Evolutionary conservation across 257 asterid genomes (phyloP), one percentile per base, ranked within the genome.

Genomic region (Jacaranda copaia): DNA sequence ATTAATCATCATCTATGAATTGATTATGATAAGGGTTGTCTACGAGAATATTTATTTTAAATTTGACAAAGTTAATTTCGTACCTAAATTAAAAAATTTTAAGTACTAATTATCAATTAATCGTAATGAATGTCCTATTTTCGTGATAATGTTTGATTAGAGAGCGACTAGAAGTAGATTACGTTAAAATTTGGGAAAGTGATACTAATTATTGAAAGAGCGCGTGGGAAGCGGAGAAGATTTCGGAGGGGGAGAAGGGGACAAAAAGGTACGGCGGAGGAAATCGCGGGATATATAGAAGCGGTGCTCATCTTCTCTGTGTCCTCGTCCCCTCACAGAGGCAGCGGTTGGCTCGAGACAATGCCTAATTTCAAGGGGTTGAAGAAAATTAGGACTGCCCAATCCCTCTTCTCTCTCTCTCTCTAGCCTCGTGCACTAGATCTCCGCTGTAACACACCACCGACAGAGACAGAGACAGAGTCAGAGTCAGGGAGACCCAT

Each of bases 291-390:
- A 77, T 73, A 68, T 62, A 81, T 72, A 68, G 48, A 74, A 15
- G 58, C 70, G 80, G 71, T 64, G 57, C 9, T 53, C 46, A 49
- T 39, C 43, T 42, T 58, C 74, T 64, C 72, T 40, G 36, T 10
- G 43, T 16, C 55, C 68, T 12, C 45, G 60, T 45, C 61, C 48
- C 49, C 52, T 63, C 40, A 61, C 8, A 59, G 80, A 62, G 8
- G 14, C 43, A 35, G 81, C 85, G 88, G 83, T 81, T 84, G 86
- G 88, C 88, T 84, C 88, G 88, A 84, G 88, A 59, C 63, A 12
- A 2, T 55, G 75, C 32, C 82, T 80, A 25, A 25, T 25, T 25
- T 25, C 32, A 2, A 25, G 40, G 83, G 19, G 39, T 39, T 18
- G 19, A 51, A 43, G 20, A 46, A 46, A 66, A 36, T 32, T 36